phyloP scores from a whole-genome alignment of 2,329 filamentous ascomycete species.

The Aspergillus pseudotamarii region DNA sequence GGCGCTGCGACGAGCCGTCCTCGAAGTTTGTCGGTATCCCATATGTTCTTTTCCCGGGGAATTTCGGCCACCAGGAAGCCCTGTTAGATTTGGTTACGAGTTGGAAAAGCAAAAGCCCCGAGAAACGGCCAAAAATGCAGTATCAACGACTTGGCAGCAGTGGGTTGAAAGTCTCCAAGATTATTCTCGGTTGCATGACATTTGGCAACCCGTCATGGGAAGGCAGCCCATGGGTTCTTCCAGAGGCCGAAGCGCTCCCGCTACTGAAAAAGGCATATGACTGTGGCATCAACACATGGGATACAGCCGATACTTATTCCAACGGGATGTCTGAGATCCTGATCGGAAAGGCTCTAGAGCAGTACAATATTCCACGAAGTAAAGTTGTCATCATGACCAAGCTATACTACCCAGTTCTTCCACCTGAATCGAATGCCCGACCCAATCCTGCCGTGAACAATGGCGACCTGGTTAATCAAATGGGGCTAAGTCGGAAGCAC shows the following conservation, averaged over 20 bases:
- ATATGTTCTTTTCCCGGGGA: not conserved
- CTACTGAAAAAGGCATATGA: not conserved
- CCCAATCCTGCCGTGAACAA: not conserved
- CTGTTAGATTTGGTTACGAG: not conserved
- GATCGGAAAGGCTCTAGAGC: not conserved
- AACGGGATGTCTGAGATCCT: not conserved
- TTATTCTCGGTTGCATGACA: not conserved
- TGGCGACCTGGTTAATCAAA: not conserved
- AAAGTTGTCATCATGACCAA: not conserved
- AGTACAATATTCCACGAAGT: not conserved
- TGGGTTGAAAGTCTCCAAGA: not conserved
- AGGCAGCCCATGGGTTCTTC: not conserved
- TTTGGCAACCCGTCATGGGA: not conserved
- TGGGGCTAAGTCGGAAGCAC: not conserved
- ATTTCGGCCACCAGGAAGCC: not conserved
- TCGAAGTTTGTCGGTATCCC: not conserved
- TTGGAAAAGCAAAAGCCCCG: not conserved
- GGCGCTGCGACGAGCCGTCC: not conserved
- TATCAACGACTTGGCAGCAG: not conserved
- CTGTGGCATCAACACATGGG: not conserved
- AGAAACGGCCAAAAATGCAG: not conserved
- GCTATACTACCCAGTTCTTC: not conserved
- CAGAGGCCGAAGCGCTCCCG: not conserved
- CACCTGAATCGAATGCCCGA: not conserved
- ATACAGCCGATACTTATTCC: not conserved